Base-by-base conservation (phyloP, 305 asterid genomes). In the Solanum hybrid region DNA sequence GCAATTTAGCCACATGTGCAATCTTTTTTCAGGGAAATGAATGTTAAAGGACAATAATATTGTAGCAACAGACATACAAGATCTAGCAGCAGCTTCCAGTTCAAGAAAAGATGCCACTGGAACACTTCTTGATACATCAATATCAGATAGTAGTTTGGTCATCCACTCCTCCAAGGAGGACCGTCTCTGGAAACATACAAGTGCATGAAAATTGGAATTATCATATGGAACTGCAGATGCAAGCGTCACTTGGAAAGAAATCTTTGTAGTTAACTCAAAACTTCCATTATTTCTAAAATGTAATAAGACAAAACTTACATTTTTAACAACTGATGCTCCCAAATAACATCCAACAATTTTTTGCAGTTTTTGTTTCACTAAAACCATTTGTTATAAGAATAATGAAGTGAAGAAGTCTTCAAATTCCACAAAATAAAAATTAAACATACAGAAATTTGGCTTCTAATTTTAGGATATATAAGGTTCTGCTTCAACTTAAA, bases 1-100 rank as follows among this genome's bases (percentile, higher is more conserved):
- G 31, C 79, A 87, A 24, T 64, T 73, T 40, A 79, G 34, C 80
- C 88, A 88, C 73, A 87, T 88, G 89, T 89, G 37, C 79, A 32
- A 82, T 85, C 42, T 51, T 84, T 84, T 36, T 84, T 31, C 29
- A 84, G 75, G 36, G 75, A 51, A 31, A 85, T 56, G 76, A 84
- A 84, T 31, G n/a, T 51, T 31, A 29, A 84, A 20, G 75, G 87
- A 56, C 76, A 56, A 31, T 85, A 56, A 60, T 32, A 56, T 51
- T 31, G 17, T 85, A 85, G 87, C 76, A 85, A 85, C 46, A 90
- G 87, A 92, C 98, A 85, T 92, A 97, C 99, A 94, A 92, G 98
- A 94, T 92, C 99, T 93, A 90, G 98, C 98, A 92, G 99, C 96
- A 90, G 99, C 97, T 94, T 97, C 99, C 92, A 97, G 95, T 91